Conservation (phyloP, 257 asterid species). For the Salvia hispanica region DNA sequence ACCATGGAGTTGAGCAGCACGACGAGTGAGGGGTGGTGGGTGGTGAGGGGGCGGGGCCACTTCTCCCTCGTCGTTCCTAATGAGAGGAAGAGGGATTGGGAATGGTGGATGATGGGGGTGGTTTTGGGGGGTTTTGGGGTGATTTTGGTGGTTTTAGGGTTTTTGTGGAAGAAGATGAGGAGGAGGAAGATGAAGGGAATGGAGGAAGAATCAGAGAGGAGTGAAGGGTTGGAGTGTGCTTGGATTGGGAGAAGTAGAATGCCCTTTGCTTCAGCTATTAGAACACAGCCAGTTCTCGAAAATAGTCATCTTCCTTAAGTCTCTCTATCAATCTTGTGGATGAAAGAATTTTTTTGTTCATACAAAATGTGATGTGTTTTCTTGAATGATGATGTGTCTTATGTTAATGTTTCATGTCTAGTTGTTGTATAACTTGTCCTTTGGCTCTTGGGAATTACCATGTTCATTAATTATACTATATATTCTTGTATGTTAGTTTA, state of each 20-base stretch:
- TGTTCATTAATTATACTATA: too few relatives aligned
- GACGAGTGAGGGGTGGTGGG: conserved; percentile 39
- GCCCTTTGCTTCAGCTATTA: conserved; percentile 71
- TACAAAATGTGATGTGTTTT: too few relatives aligned
- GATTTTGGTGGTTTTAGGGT: conserved; percentile 24
- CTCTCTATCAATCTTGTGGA: too few relatives aligned
- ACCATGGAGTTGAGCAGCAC: conserved; percentile 50
- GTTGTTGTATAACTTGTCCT: too few relatives aligned
- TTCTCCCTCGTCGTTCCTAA: conserved; percentile 61
- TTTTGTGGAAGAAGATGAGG: conserved; percentile 19
- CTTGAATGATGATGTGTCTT: too few relatives aligned
- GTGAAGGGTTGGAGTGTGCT: conserved; percentile 53
- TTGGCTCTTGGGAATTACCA: too few relatives aligned
- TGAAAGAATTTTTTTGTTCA: too few relatives aligned
- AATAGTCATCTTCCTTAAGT: conserved; percentile 51
- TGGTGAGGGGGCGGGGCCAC: conserved; percentile 59
- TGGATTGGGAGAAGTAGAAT: conserved; percentile 81
- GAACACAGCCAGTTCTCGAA: conserved; percentile 76
- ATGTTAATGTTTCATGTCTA: too few relatives aligned
- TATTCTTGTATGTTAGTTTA: too few relatives aligned
- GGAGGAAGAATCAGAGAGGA: conserved; percentile 61
- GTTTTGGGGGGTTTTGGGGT: conserved; percentile 46
- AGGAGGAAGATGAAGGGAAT: conserved; percentile 42
- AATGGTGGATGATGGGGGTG: conserved; percentile 50
- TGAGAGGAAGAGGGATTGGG: conserved; percentile 31